Evolutionary conservation across 2,329 filamentous ascomycete species (phyloP).

Genomic region (Huntiella omanensis): DNA sequence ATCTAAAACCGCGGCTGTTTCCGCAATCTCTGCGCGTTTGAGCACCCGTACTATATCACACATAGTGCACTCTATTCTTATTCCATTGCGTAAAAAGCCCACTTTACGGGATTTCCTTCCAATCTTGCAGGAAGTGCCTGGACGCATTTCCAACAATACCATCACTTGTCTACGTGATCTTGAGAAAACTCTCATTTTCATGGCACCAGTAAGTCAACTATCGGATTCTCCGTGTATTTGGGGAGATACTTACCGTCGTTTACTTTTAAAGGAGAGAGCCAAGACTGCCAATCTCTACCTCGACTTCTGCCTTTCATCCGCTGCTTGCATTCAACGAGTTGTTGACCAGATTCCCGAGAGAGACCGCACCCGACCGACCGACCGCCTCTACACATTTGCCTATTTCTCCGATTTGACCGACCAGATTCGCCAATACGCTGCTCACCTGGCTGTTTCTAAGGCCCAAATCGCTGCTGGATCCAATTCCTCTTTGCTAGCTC

Average conservation of each 20-base stretch:
- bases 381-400: slow-evolving; percentile 83
- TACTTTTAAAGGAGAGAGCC: slow-evolving; percentile 58
- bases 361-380: slow-evolving; percentile 67
- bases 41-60: slow-evolving; percentile 20
- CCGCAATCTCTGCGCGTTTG: slow-evolving; percentile 2
- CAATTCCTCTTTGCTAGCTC: slow-evolving; percentile 34
- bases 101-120: slow-evolving; percentile 63
- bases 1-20: background rate
- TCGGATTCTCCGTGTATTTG: slow-evolving; percentile 34
- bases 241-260: slow-evolving; percentile 50
- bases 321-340: slow-evolving; percentile 76
- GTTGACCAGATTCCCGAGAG: slow-evolving; percentile 70
- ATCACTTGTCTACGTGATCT: slow-evolving; percentile 84
- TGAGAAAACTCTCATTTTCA: slow-evolving; percentile 80
- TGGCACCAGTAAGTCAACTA: slow-evolving; percentile 75
- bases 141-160: slow-evolving; percentile 63
- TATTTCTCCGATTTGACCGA: slow-evolving; percentile 95
- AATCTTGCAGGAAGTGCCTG: slow-evolving; percentile 59
- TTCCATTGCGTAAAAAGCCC: slow-evolving; percentile 56
- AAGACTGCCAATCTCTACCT: slow-evolving; percentile 55
- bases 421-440: slow-evolving; percentile 79
- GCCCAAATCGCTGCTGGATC: slow-evolving; percentile 32
- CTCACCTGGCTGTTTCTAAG: slow-evolving; percentile 59
- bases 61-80: slow-evolving; percentile 62
- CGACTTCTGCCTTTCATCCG: slow-evolving; percentile 76